These are phyloP conservation scores for Epichloe typhina DNA, from an alignment of 2,329 filamentous ascomycete species.

Conservation along the genomic window DNA sequence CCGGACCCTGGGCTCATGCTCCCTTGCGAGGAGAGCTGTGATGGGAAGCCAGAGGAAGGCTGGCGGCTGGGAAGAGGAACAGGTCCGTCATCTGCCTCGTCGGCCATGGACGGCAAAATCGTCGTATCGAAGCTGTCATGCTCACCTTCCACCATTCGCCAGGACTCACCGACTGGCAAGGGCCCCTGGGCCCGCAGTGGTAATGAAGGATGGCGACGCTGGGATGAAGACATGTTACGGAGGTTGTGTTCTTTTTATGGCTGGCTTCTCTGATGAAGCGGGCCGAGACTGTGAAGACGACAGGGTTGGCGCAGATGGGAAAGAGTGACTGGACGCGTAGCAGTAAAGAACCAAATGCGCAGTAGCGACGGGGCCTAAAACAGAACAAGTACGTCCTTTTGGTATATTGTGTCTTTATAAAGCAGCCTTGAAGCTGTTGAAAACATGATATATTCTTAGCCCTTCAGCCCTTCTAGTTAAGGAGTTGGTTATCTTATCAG, in stretches of 20 bases:
- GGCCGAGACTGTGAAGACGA: too few species aligned
- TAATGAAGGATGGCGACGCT: conserved; percentile 3
- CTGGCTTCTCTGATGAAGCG: too few species aligned
- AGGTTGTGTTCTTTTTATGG: background rate
- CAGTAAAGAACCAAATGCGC: too few species aligned
- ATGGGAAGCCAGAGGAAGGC: conserved; percentile 26
- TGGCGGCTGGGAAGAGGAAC: conserved; percentile 25
- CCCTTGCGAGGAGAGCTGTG: conserved; percentile 28
- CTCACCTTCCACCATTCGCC: conserved; percentile 48
- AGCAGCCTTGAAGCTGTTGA: too few species aligned
- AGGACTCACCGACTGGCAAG: conserved; percentile 39
- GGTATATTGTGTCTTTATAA: too few species aligned
- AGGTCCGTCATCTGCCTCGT: conserved; percentile 25
- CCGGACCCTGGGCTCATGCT: conserved; percentile 19
- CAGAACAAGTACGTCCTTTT: too few species aligned
- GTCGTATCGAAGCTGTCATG: conserved; percentile 48
- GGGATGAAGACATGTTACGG: background rate
- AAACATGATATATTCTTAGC: too few species aligned
- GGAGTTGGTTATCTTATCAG: too few species aligned
- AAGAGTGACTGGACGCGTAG: too few species aligned
- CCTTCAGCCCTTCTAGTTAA: too few species aligned
- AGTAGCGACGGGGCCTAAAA: too few species aligned
- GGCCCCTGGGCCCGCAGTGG: conserved; percentile 11
- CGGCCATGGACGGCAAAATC: conserved; percentile 31
- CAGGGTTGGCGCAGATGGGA: too few species aligned